Base-by-base conservation (phyloP, 768 basidiomycete species). In the Naganishia friedmannii region DNA sequence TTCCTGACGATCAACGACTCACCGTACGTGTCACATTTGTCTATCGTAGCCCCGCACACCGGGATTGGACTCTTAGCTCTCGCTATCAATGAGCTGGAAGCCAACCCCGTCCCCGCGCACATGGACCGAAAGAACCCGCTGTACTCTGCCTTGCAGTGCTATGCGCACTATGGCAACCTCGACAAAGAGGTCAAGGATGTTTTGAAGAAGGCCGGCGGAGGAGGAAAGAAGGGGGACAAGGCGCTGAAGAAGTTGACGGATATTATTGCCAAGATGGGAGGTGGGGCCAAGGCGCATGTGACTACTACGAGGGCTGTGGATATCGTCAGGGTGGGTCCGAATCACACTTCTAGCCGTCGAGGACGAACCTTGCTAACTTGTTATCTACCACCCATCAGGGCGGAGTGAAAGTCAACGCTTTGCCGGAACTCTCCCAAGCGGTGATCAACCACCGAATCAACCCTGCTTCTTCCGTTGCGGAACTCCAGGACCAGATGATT, bases 61-160 rank as follows among this genome's bases (percentile, higher is more conserved):
- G 77, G 77, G 13, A 80, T 80, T 67, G 79, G 79, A 9, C 73
- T 75, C 65, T 70, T 79, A 53, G 73, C 79, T 13, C 70, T 73
- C n/a, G 68, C 78, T 26, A 75, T 80, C 72, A 73, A 73, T n/a
- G 75, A 70, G 7, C 72, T 80, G n/a, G 79, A 80, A 68, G 48
- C 72, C 21, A 60, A 75, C 69, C 77, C 76, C 53, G 69, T 76
- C 53, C 53, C 67, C 21, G 72, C 75, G 0, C 34, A 84, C 55
- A 82, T 92, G 58, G 84, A 82, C 15, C 85, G 87, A 65, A 79
- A 83, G 46, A 86, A 87, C 28, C 86, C 89, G 0, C 77, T 86
- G 46, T 90, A 88, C 81, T 77, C 80, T 28, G 84, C 83, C 8
- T 75, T 89, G n/a, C 86, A 88, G 70, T 94, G 92, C 75, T 75